Evolutionary conservation across 2,329 filamentous ascomycete genomes (phyloP), one percentile per base, ranked within the genome.

Genomic region (Colletotrichum eremochloae): DNA sequence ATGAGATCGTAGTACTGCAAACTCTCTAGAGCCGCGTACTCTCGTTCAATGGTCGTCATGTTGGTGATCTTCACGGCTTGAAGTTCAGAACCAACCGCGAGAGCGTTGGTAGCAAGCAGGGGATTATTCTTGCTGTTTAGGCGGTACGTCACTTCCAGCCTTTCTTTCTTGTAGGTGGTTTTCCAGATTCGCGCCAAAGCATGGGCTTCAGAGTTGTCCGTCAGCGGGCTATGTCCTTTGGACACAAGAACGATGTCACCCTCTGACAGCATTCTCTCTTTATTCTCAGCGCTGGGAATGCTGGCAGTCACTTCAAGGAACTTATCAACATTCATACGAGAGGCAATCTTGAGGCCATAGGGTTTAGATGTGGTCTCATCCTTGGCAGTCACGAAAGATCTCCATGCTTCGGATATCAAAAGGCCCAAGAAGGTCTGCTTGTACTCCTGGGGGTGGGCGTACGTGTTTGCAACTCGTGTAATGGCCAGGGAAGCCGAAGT

Each of bases 1-100:
- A 96, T 97, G 29, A 99, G 87, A 81, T 99, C 96, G 77, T 98
- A 99, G 81, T 97, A 98, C 80, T 97, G 93, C 74, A 99, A 82
- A 77, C 94, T 96, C 83, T 95, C 93, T 40, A 99, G 84, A 0
- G 96, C 94, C 68, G 95, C 96, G 80, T 95, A 99, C 82, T 99
- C 96, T 80, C 96, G 92, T 84, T 99, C 96, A 63, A 98, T 92
- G 0, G 96, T 96, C 2, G 93, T 97, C 85, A 99, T 93, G 72
- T 96, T 97, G 66, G 95, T 94, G 75, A 99, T 91, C 79, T 97
- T 97, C 69, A 94, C 87, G 2, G 91, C 95, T 77, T 91, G 89
- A 0, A 97, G 86, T 50, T 90, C 90, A 20, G 88, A 86, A 50
- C 93, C 92, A 0, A 94, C 93, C 50, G 89, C 88, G 58, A 98